A percentile compares a stretch with the other conserved stretches of the same genome.
phyloP scores from a whole-genome alignment of 306 rosid genomes.

The Medicago truncatula region DNA sequence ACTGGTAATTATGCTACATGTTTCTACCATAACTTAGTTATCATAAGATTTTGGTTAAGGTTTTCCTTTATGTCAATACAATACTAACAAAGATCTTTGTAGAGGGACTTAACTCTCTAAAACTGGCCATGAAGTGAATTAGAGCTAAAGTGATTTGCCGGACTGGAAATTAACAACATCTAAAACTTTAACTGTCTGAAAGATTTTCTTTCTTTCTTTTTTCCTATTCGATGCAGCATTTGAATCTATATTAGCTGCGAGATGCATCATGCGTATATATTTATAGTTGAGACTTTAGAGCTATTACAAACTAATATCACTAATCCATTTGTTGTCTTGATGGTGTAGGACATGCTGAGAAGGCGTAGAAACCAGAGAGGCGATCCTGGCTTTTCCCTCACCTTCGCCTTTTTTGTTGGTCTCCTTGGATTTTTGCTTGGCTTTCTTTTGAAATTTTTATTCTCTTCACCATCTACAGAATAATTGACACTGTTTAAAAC shows the following conservation, averaged over 20 bases:
- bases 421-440: slow-evolving; percentile 83
- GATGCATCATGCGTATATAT: background rate
- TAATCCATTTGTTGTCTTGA: slow-evolving; percentile 7
- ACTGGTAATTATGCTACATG: slow-evolving; percentile 59
- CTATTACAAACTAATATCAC: slow-evolving; percentile 11
- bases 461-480: slow-evolving; percentile 69
- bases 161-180: background rate
- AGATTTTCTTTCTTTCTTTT: background rate
- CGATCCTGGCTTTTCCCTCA: slow-evolving; percentile 76
- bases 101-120: background rate
- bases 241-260: slow-evolving; percentile 6
- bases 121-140: slow-evolving; percentile 5
- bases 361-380: slow-evolving; percentile 64
- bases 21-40: slow-evolving; percentile 14
- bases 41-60: slow-evolving; percentile 14
- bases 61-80: slow-evolving; percentile 6
- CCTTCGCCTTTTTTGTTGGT: slow-evolving; percentile 75
- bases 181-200: background rate
- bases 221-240: background rate
- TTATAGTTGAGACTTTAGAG: background rate
- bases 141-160: slow-evolving; percentile 14
- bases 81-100: background rate
- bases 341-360: slow-evolving; percentile 71
- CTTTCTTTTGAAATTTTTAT: slow-evolving; percentile 73
- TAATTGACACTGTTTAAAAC: slow-evolving; percentile 39